Percentiles rank a stretch among this genome's conserved stretches.
Evolutionary conservation across 768 basidiomycete species (phyloP).

Genomic region (Lactifluus rugatus): DNA sequence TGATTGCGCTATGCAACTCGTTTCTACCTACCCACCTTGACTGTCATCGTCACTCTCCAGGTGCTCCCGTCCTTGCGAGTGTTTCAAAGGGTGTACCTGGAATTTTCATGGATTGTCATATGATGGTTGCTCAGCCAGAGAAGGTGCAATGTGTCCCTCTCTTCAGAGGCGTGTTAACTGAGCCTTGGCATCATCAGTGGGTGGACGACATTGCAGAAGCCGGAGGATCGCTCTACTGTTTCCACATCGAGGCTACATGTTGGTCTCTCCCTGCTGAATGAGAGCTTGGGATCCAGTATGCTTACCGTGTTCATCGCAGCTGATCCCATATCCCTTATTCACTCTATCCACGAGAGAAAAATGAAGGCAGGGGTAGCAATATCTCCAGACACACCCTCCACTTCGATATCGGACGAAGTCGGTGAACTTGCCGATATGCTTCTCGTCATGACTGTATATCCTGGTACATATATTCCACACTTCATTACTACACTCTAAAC

Average conservation of each 20-base stretch:
- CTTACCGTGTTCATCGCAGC: constrained; percentile 31
- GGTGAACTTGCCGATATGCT: constrained; percentile 86
- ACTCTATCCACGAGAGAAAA: constrained; percentile 64
- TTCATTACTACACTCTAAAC: neutral
- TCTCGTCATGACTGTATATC: constrained; percentile 97
- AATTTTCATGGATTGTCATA: constrained; percentile 99
- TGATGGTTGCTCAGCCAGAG: constrained; percentile 97
- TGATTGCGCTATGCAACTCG: constrained; percentile 26
- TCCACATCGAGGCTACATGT: constrained; percentile 94
- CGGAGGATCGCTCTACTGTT: constrained; percentile 90
- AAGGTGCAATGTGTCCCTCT: constrained; percentile 39
- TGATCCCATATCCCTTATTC: constrained; percentile 67
- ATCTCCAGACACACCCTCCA: constrained; percentile 87
- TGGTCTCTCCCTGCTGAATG: constrained; percentile 26
- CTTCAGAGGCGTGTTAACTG: neutral
- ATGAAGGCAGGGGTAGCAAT: constrained; percentile 98
- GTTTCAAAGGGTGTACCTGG: constrained; percentile 81
- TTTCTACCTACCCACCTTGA: constrained; percentile 9
- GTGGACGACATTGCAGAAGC: constrained; percentile 92
- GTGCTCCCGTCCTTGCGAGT: constrained; percentile 79
- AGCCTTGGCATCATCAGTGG: constrained; percentile 51
- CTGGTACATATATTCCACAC: constrained; percentile 39
- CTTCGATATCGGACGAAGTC: constrained; percentile 78
- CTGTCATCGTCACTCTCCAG: constrained; percentile 29
- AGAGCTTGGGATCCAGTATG: neutral